Evolutionary conservation across 352 stramenopile species (phyloP), one percentile per base, ranked within the genome.

Genomic region (Phytophthora nicotianae): DNA sequence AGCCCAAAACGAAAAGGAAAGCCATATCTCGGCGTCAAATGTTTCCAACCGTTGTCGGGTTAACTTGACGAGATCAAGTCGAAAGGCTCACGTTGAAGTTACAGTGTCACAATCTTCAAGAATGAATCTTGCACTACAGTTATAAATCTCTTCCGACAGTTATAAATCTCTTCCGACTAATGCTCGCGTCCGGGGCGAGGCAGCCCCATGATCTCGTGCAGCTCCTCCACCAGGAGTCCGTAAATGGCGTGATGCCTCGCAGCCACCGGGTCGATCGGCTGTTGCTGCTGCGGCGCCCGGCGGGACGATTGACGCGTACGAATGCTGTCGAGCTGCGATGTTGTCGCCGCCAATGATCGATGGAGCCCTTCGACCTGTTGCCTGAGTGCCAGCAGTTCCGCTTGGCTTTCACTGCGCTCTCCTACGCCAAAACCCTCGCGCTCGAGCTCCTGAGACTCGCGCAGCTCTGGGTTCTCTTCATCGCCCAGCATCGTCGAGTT

Each of bases 141-240:
- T 29, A 60, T 38, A n/a, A n/a, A n/a, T n/a, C n/a, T n/a, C n/a
- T n/a, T n/a, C n/a, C n/a, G n/a, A n/a, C n/a, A n/a, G n/a, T n/a
- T n/a, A 46, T 38, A 9, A 8, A 11, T 51, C 24, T 41, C 19
- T 17, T 46, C 8, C 41, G 37, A 41, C 23, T 68, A 64, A 37
- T 58, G 46, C 38, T 64, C 58, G 7, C 40, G 47, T 9, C 57
- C 10, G 3, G 70, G 58, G 20, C 47, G 50, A 0, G 81, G 75
- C 42, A 91, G 54, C 2, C 83, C 83, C 81, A 92, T 92, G 62
- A 92, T 77, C 48, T 90, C 83, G 43, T 89, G 83, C 41, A 92
- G 65, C 63, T 92, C 83, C 9, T 75, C 69, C 45, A 92, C 72
- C 2, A 92, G 66, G 20, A 77, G 56, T 14, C 77, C 55, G 51